phyloP scores from a whole-genome alignment of 352 stramenopile species.

The Pythium myriotylum region DNA sequence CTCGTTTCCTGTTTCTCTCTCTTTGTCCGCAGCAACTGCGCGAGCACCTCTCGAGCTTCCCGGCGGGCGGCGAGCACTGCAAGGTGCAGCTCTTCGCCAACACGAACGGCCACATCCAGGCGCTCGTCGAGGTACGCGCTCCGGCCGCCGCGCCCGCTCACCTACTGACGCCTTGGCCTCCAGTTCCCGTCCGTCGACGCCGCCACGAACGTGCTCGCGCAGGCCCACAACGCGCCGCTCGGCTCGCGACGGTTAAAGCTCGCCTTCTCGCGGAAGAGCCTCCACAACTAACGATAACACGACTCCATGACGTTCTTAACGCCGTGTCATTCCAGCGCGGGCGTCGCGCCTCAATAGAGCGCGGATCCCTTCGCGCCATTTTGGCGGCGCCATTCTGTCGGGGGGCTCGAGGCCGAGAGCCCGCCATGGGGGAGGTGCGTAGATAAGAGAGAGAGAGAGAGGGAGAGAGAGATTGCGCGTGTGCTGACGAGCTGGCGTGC shows the following conservation, averaged over 20 bases:
- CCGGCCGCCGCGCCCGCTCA: background rate
- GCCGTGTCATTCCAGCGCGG: conserved; percentile 3
- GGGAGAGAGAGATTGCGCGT: no score
- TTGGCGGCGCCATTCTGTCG: conserved; percentile 13
- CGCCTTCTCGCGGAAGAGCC: conserved; percentile 57
- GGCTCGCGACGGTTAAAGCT: conserved; percentile 47
- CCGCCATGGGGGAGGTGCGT: conserved; percentile 28
- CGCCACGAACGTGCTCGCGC: conserved; percentile 55
- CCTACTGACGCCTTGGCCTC: background rate
- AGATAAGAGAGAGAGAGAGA: no score
- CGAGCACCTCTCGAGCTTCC: conserved; percentile 38
- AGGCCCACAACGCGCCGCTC: conserved; percentile 51
- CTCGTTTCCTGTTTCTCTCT: background rate
- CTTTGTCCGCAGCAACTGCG: conserved; percentile 35
- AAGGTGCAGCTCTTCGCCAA: conserved; percentile 55
- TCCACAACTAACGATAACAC: conserved; percentile 31
- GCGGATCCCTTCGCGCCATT: conserved; percentile 24
- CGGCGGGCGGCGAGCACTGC: conserved; percentile 38
- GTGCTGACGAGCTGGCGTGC: background rate
- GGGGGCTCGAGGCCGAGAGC: no score
- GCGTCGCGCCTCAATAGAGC: conserved; percentile 14
- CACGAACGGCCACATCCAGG: conserved; percentile 49
- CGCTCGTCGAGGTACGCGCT: conserved; percentile 41
- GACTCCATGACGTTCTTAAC: background rate
- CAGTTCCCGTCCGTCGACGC: conserved; percentile 51